These are phyloP conservation scores for Crinitomyces ghanaensis DNA, from an alignment of 805 yeast genomes.

Conservation along the genomic window DNA sequence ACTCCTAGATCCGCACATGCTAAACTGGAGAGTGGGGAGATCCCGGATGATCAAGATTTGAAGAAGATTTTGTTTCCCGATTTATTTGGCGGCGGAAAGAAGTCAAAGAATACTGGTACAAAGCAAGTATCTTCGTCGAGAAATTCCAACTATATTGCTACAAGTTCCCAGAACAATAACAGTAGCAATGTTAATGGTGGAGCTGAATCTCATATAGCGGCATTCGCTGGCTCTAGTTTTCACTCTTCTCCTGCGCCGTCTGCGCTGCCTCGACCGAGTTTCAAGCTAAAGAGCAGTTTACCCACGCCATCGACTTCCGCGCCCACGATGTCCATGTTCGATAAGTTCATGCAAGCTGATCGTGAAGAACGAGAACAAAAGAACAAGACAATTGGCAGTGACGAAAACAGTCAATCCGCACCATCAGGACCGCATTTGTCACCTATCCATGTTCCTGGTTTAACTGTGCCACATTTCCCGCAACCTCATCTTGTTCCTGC, in stretches of 20 bases:
- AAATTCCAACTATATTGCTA: not conserved
- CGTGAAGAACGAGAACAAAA: constrained; percentile 10
- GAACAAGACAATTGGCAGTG: too few species aligned
- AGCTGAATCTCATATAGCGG: constrained; percentile 2
- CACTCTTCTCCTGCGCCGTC: constrained; percentile 22
- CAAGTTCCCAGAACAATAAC: constrained; percentile 1
- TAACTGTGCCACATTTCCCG: constrained; percentile 7
- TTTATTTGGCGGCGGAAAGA: constrained; percentile 11
- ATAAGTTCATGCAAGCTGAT: constrained; percentile 17
- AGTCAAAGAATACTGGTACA: not conserved
- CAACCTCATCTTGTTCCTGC: too few species aligned
- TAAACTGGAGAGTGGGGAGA: constrained; percentile 1
- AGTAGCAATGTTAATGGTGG: constrained; percentile 1
- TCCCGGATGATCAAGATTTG: constrained; percentile 12
- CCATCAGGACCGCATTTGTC: too few species aligned
- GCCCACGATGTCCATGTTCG: constrained; percentile 13
- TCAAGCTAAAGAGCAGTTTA: constrained; percentile 12
- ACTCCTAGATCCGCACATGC: not conserved
- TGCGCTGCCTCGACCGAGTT: constrained; percentile 18
- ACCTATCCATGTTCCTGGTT: constrained; percentile 7
- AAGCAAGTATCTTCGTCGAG: not conserved
- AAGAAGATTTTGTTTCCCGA: constrained; percentile 18
- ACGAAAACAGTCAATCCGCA: constrained; percentile 4
- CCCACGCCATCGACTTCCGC: constrained; percentile 3
- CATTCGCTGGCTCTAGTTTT: constrained; percentile 21